Percentiles rank a stretch among this genome's conserved stretches.
Conservation (phyloP, 1,284 basidiomycete species). For the Acaromyces ingoldii region DNA sequence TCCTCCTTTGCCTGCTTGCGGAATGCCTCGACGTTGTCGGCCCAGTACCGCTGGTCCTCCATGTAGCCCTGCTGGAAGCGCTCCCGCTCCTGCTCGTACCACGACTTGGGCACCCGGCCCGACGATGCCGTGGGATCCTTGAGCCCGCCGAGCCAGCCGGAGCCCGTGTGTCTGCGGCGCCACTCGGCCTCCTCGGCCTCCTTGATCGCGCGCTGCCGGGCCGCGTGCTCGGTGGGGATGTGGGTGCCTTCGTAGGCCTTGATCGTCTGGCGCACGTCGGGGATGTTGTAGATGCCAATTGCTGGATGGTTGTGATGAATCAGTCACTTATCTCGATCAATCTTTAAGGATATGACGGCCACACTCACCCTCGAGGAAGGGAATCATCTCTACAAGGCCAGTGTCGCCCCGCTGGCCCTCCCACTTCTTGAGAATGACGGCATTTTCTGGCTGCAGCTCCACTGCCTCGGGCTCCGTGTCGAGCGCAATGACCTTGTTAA, state of each 20-base stretch:
- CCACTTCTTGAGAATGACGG: constrained; percentile 81
- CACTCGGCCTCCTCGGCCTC: constrained; percentile 69
- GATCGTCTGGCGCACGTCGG: constrained; percentile 80
- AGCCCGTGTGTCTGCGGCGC: constrained; percentile 60
- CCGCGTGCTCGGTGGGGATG: constrained; percentile 65
- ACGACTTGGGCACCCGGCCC: constrained; percentile 57
- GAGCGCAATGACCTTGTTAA: constrained; percentile 80
- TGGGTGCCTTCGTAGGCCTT: constrained; percentile 80
- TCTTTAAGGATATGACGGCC: no score
- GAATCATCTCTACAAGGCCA: constrained; percentile 82
- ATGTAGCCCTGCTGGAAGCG: constrained; percentile 78
- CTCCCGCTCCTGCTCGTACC: constrained; percentile 81
- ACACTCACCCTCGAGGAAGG: constrained; percentile 86
- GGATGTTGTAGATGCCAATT: constrained; percentile 52
- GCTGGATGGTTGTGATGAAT: constrained; percentile 18
- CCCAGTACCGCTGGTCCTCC: constrained; percentile 83
- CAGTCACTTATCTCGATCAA: neutral
- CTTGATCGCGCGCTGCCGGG: neutral
- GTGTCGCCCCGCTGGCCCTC: constrained; percentile 69
- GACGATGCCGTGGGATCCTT: neutral
- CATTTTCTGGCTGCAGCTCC: constrained; percentile 80
- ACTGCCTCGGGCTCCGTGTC: constrained; percentile 78
- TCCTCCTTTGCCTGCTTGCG: constrained; percentile 75
- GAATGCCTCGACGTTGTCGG: constrained; percentile 73
- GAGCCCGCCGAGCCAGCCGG: constrained; percentile 1